Percentiles rank a stretch among this genome's conserved stretches.
Evolutionary conservation across 306 rosid genomes (phyloP).

Genomic region (Senna siamea): DNA sequence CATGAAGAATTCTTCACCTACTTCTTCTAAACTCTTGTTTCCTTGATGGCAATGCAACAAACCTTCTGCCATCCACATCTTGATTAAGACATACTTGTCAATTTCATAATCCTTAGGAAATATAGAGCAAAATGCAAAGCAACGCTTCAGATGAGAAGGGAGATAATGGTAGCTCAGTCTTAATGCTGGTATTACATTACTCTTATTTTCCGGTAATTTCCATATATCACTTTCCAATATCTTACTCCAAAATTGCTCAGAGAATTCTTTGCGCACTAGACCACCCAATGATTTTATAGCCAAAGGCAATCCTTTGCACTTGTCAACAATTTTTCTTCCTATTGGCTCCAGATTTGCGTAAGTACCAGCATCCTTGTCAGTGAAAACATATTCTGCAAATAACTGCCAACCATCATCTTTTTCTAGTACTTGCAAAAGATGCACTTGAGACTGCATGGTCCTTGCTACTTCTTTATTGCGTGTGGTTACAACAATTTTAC

Average conservation of each 20-base stretch:
- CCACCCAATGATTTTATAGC: not conserved
- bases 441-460: not conserved
- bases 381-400: not conserved
- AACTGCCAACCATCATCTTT: not conserved
- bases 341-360: not conserved
- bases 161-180: constrained; percentile 22
- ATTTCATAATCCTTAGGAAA: not conserved
- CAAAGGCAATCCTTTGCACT: not conserved
- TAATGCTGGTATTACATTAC: constrained; percentile 1
- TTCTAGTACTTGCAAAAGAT: not conserved
- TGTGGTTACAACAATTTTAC: not conserved
- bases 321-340: not conserved
- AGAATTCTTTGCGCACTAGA: not conserved
- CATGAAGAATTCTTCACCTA: not conserved
- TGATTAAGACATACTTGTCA: not conserved
- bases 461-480: not conserved
- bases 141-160: constrained; percentile 6
- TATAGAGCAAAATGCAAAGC: constrained; percentile 11
- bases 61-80: constrained; percentile 12
- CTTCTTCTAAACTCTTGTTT: not conserved
- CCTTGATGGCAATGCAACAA: constrained; percentile 5
- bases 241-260: not conserved
- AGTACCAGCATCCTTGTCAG: not conserved
- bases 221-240: not conserved
- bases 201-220: not conserved